Base-by-base conservation (phyloP, 1,284 basidiomycete genomes). In the Rhodofomes roseus region DNA sequence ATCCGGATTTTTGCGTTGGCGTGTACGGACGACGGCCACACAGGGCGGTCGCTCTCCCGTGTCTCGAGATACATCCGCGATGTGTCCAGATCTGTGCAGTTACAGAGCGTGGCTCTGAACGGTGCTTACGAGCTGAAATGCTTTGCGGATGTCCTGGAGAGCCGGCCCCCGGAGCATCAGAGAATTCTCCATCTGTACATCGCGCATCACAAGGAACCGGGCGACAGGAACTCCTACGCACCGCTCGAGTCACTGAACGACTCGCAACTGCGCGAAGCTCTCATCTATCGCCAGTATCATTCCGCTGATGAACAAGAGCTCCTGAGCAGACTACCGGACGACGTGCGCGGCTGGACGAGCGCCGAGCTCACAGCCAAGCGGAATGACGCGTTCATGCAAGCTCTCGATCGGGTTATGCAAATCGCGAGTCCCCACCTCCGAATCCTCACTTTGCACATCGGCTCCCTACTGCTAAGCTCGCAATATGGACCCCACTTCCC, bases 21-120 rank as follows among this genome's bases (percentile, higher is more conserved):
- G 14, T 59, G 58, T 23, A 55, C 58, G 22, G 58, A 59, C 34
- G 53, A 23, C 23, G 58, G 58, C 25, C 16, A 7, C n/a, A 59
- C 58, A 22, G 58, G 52, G 12, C 40, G 53, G 7, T 54, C 58
- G 2, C 52, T 59, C 5, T 46, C 58, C n/a, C 20, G 25, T 4
- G 53, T 50, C 41, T 59, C 58, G 20, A 59, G 34, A 40, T 59
- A 59, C 31, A 25, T 59, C 22, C 53, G 34, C 16, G 43, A 48
- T 8, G 44, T 29, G 2, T 59, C 58, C 12, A 11, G 27, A 12
- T 12, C 43, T 16, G 39, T 55, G 2, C 52, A 43, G n/a, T 22
- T 59, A 11, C 58, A 55, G 18, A 55, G 53, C 53, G 29, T 59
- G n/a, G 53, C 58, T 2, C 3, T 55, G 4, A 7, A 16, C 20